A percentile compares a stretch with the other conserved stretches of the same genome.
These are phyloP conservation scores for Suillus subaureus DNA, from an alignment of 768 basidiomycete species.

Conservation along the genomic window DNA sequence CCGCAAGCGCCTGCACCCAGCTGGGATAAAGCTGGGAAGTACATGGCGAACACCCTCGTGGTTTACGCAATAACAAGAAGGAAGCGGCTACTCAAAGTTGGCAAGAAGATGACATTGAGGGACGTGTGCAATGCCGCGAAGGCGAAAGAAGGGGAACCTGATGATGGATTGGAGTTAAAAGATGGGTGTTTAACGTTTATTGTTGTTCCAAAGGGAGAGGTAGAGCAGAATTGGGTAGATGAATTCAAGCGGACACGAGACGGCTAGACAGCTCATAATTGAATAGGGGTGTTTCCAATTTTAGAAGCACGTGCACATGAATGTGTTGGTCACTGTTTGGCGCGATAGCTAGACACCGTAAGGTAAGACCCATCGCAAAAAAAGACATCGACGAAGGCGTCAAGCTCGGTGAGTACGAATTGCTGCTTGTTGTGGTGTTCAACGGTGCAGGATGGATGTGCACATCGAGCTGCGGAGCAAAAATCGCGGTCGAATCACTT, in stretches of 20 bases:
- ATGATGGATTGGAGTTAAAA: slow-evolving; percentile 83
- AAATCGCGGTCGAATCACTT: slow-evolving; percentile 24
- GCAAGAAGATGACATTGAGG: slow-evolving; percentile 83
- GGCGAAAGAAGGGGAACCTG: slow-evolving; percentile 56
- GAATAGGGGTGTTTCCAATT: slow-evolving; percentile 2
- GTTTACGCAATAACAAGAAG: slow-evolving; percentile 83
- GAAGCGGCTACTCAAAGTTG: slow-evolving; percentile 84
- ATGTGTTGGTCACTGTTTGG: slow-evolving; percentile 35
- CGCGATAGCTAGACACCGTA: slow-evolving; percentile 12
- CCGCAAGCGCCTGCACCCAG: slow-evolving; percentile 60
- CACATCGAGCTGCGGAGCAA: slow-evolving; percentile 19
- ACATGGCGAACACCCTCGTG: slow-evolving; percentile 61
- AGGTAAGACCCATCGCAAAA: slow-evolving; percentile 16
- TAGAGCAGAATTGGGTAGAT: slow-evolving; percentile 84
- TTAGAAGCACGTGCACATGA: slow-evolving; percentile 4
- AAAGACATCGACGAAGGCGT: slow-evolving; percentile 56
- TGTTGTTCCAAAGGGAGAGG: slow-evolving; percentile 73
- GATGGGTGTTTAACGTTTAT: slow-evolving; percentile 82
- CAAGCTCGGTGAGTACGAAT: slow-evolving; percentile 67
- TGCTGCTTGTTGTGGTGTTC: slow-evolving; percentile 25
- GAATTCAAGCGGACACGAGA: slow-evolving; percentile 72
- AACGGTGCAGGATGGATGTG: slow-evolving; percentile 22
- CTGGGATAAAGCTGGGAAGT: slow-evolving; percentile 80
- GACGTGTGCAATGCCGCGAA: slow-evolving; percentile 72
- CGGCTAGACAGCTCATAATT: slow-evolving; percentile 3